A percentile compares a stretch with the other conserved stretches of the same genome.
These are phyloP conservation scores for Blastocystis sp. DNA, from an alignment of 352 stramenopile species.

Conservation along the genomic window DNA sequence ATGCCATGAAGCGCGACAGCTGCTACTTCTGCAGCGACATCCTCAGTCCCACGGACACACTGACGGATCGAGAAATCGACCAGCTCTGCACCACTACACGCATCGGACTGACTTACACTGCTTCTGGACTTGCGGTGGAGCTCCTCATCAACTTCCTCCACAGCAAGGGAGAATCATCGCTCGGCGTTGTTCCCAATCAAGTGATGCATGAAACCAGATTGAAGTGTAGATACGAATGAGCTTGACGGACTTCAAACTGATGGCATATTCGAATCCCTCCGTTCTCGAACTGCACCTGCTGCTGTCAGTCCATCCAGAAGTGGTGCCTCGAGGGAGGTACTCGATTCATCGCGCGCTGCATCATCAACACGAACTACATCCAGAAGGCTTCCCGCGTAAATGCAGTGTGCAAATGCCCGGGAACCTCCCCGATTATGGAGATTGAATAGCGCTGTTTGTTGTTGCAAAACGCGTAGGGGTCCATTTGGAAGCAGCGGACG, in stretches of 20 bases:
- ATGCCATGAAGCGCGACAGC: constrained; percentile 71
- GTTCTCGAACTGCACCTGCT: constrained; percentile 92
- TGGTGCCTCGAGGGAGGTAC: constrained; percentile 77
- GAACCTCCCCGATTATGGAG: neutral
- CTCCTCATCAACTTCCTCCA: constrained; percentile 91
- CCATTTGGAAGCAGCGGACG: neutral
- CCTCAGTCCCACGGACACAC: constrained; percentile 91
- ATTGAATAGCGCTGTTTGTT: neutral
- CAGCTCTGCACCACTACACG: constrained; percentile 99
- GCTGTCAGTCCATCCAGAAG: constrained; percentile 82
- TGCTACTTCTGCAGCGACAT: constrained; percentile 99
- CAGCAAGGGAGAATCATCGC: constrained; percentile 78
- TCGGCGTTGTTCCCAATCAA: constrained; percentile 73
- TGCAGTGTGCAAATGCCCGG: constrained; percentile 6
- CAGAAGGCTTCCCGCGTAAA: constrained; percentile 73
- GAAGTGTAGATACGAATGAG: constrained; percentile 91
- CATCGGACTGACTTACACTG: constrained; percentile 87
- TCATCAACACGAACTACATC: constrained; percentile 74
- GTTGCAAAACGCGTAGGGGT: neutral
- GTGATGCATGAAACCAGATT: constrained; percentile 72
- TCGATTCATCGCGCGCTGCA: constrained; percentile 73
- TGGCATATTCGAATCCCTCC: constrained; percentile 81
- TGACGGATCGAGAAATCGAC: constrained; percentile 92
- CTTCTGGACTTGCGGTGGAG: constrained; percentile 88
- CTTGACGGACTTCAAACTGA: constrained; percentile 85